Evolutionary conservation across 2,329 filamentous ascomycete genomes (phyloP).

Genomic region (Penicillium digitatum): DNA sequence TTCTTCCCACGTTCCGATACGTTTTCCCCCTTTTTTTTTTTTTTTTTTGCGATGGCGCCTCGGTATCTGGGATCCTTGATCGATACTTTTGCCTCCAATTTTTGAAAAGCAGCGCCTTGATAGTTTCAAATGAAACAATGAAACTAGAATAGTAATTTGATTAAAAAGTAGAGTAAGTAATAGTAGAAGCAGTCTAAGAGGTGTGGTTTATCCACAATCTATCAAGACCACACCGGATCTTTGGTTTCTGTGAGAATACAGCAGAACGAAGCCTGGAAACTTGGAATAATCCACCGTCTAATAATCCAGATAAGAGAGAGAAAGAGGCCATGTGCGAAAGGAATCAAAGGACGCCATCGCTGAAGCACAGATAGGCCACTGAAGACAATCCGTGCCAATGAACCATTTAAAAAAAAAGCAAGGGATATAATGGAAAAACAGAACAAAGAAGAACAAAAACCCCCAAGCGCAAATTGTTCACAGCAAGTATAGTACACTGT

Average conservation of each 20-base stretch:
- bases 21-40: conserved; percentile 14
- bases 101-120: conserved; percentile 20
- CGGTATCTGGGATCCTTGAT: conserved; percentile 25
- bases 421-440: conserved; percentile 16
- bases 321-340: conserved; percentile 1
- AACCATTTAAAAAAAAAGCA: background rate
- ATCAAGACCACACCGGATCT: conserved; percentile 6
- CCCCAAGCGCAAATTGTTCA: background rate
- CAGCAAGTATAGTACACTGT: background rate
- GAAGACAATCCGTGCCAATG: conserved; percentile 22
- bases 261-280: background rate
- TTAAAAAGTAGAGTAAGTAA: background rate
- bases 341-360: conserved; percentile 26
- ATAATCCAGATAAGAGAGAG: background rate
- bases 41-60: conserved; percentile 23
- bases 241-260: background rate
- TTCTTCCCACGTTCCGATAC: background rate
- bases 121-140: conserved; percentile 26
- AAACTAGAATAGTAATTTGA: conserved; percentile 13
- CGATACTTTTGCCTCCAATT: conserved; percentile 17
- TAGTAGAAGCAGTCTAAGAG: background rate
- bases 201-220: conserved; percentile 11
- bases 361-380: conserved; percentile 28
- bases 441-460: background rate
- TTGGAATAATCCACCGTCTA: background rate